Percentiles rank a stretch among this genome's conserved stretches.
Evolutionary conservation across 345 rosid genomes (phyloP).

Genomic region (Salix udensis): DNA sequence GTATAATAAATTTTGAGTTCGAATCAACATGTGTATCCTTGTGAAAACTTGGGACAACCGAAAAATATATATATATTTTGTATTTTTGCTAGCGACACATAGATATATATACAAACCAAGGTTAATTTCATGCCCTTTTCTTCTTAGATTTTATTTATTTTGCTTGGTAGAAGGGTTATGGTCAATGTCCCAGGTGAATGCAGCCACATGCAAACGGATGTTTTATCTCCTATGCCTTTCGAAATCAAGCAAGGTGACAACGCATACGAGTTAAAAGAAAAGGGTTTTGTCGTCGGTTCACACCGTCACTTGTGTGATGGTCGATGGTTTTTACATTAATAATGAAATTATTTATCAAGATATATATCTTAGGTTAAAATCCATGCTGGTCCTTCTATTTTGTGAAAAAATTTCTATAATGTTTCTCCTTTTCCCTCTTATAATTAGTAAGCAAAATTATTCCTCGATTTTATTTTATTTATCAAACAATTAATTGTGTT

Average conservation of each 20-base stretch:
- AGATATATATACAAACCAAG: too few species aligned
- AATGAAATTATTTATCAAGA: background rate
- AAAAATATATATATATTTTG: too few species aligned
- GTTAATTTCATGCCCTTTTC: background rate
- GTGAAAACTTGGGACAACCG: too few species aligned
- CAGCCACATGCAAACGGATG: slow-evolving; percentile 12
- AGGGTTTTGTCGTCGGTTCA: background rate
- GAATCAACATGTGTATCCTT: too few species aligned
- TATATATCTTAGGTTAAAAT: background rate
- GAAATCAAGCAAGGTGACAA: slow-evolving; percentile 5
- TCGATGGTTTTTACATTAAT: background rate
- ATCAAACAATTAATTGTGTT: too few species aligned
- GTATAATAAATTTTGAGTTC: too few species aligned
- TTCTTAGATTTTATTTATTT: background rate
- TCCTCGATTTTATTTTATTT: too few species aligned
- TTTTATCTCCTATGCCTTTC: slow-evolving; percentile 1
- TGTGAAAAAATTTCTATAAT: background rate
- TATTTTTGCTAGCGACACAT: too few species aligned
- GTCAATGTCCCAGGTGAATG: background rate
- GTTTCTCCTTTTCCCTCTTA: too few species aligned
- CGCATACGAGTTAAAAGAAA: background rate
- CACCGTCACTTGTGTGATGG: background rate
- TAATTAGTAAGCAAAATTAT: too few species aligned
- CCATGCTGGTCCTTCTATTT: background rate
- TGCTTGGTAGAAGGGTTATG: background rate